Evolutionary conservation across 2,329 filamentous ascomycete species (phyloP), one percentile per base, ranked within the genome.

Genomic region (Penicillium sp.): DNA sequence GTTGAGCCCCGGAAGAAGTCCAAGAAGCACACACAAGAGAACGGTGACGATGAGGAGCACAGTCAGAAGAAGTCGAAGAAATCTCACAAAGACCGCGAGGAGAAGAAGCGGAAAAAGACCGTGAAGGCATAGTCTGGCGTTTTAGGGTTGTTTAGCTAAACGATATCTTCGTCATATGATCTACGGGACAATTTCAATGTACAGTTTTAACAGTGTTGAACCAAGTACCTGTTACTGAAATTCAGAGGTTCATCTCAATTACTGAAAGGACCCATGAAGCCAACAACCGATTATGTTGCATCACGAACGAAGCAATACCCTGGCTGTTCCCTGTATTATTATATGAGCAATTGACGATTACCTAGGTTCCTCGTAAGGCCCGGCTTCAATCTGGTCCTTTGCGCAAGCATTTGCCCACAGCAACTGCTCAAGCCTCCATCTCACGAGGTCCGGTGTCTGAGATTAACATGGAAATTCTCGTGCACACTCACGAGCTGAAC

Each of bases 91-190:
- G 71, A 72, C 51, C 70, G 73, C 56, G 73, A 77, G n/a, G 75
- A 77, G 63, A 78, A 71, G 71, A 73, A 73, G 71, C 72, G 63
- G 57, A 78, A 74, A 69, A 79, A 76, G 67, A 67, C 73, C 34
- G 72, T 71, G 41, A 76, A 76, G 61, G 69, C 68, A 64, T 71
- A 65, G 69, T 61, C 58, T 60, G 67, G 63, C 37, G 63, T 62
- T 61, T 17, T 42, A 38, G 54, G 60, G 60, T 58, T 45, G 42
- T 62, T 59, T 60, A 60, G 55, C 56, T 54, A 63, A 58, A 63
- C 45, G 58, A 63, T 63, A 63, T 64, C 48, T 60, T 63, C 62
- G 56, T 67, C 63, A 52, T 55, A 67, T 52, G 64, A 65, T 49
- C 47, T 63, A 53, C 58, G 61, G 43, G 50, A 52, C 47, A 59